Evolutionary conservation across 176 grass and related monocot species (phyloP).

Genomic region (Leersia perrieri): DNA sequence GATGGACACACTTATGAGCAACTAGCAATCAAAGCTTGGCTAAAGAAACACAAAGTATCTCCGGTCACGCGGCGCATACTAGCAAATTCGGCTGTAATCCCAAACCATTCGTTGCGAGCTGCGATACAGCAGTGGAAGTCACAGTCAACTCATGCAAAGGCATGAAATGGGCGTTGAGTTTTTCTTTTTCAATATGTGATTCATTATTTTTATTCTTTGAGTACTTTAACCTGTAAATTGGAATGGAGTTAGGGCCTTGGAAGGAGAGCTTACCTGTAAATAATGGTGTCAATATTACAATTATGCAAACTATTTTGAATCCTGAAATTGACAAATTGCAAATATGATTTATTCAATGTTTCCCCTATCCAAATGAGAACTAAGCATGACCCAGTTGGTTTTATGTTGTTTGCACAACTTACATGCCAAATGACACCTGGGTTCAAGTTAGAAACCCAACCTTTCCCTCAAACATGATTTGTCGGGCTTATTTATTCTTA

Average conservation of each 20-base stretch:
- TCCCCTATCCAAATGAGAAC: no score
- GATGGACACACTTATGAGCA: slow-evolving; percentile 88
- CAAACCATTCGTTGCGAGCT: slow-evolving; percentile 58
- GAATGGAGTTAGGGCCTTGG: not conserved
- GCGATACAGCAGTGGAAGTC: slow-evolving; percentile 86
- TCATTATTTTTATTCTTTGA: not conserved
- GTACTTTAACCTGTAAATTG: slow-evolving; percentile 5
- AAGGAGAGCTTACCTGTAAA: not conserved
- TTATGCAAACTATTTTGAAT: not conserved
- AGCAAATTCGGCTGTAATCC: slow-evolving; percentile 48
- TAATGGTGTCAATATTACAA: not conserved
- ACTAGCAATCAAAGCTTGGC: slow-evolving; percentile 73
- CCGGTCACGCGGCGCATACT: slow-evolving; percentile 56
- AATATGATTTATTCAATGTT: not conserved
- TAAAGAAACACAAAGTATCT: slow-evolving; percentile 60
- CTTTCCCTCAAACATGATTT: no score
- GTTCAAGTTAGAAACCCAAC: no score
- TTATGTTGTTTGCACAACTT: no score
- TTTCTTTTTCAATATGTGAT: not conserved
- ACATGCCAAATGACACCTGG: no score
- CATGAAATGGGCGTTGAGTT: not conserved
- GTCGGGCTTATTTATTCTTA: no score
- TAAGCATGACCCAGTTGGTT: no score
- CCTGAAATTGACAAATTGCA: not conserved
- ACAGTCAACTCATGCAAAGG: slow-evolving; percentile 11